A percentile compares a stretch with the other conserved stretches of the same genome.
These are phyloP conservation scores for Sporothrix dimorphospora DNA, from an alignment of 2,329 filamentous ascomycete species.

Conservation along the genomic window DNA sequence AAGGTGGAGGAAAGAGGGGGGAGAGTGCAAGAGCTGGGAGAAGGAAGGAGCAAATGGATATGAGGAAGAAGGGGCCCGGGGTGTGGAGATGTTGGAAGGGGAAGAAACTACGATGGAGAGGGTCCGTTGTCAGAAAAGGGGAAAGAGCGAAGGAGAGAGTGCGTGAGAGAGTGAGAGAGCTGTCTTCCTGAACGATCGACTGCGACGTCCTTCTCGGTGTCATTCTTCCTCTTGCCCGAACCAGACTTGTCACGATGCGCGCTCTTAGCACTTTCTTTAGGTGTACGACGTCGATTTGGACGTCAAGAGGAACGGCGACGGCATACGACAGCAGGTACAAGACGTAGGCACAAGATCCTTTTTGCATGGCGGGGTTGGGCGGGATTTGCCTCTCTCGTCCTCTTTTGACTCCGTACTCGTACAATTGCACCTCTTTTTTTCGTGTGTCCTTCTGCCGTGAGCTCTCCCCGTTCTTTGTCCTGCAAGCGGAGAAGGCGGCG, in stretches of 20 bases:
- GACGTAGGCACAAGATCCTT: neutral
- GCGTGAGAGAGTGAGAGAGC: neutral
- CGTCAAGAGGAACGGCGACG: neutral
- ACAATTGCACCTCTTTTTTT: neutral
- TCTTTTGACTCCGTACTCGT: neutral
- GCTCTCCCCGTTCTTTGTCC: neutral
- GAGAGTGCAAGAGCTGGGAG: neutral
- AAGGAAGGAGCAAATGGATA: neutral
- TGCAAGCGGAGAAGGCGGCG: neutral
- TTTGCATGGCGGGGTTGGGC: constrained; percentile 7
- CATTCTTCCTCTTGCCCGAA: constrained; percentile 15
- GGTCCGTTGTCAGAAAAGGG: neutral
- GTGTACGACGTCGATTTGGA: neutral
- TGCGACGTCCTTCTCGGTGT: neutral
- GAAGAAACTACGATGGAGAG: constrained; percentile 18
- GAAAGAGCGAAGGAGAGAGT: neutral
- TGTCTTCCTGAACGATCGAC: neutral
- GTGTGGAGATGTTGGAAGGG: constrained; percentile 9
- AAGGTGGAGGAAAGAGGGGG: constrained; percentile 15
- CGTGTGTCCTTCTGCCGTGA: neutral
- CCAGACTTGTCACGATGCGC: constrained; percentile 10
- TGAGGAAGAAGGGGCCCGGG: neutral
- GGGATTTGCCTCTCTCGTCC: neutral
- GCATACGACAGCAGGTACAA: neutral
- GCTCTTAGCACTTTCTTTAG: neutral